Conservation (phyloP, 1,139 yeast species). For the Kodamaea derodonti region DNA sequence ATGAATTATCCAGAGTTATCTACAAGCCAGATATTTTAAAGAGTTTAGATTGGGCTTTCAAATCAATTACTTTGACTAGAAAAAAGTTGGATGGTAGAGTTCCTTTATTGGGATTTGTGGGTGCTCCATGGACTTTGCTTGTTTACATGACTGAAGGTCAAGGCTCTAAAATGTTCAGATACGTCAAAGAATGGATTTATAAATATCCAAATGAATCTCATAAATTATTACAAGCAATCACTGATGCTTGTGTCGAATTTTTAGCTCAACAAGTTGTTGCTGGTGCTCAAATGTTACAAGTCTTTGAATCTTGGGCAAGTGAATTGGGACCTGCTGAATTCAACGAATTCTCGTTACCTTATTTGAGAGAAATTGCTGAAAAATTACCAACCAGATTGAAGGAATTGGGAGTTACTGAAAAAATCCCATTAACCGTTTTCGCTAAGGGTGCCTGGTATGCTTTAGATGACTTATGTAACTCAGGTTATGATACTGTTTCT, state of each 20-base stretch:
- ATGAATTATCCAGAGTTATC: conserved; percentile 58
- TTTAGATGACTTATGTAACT: conserved; percentile 72
- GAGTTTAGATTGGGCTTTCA: conserved; percentile 91
- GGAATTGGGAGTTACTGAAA: conserved; percentile 67
- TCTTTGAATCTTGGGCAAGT: conserved; percentile 98
- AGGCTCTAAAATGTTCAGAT: conserved; percentile 87
- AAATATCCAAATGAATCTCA: conserved; percentile 72
- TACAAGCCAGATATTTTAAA: conserved; percentile 65
- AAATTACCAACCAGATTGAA: conserved; percentile 65
- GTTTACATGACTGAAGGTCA: conserved; percentile 99
- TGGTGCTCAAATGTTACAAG: conserved; percentile 96
- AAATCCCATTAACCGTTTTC: conserved; percentile 83
- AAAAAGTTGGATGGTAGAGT: conserved; percentile 82
- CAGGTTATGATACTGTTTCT: conserved; percentile 86
- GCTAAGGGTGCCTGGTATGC: conserved; percentile 99
- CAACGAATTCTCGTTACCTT: conserved; percentile 83
- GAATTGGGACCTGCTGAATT: conserved; percentile 91
- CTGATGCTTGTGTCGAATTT: conserved; percentile 89
- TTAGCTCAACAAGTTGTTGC: conserved; percentile 93
- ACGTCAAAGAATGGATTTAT: conserved; percentile 90
- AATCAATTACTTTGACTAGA: conserved; percentile 85
- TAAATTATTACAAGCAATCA: conserved; percentile 66
- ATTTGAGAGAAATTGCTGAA: conserved; percentile 69
- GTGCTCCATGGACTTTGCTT: conserved; percentile 96
- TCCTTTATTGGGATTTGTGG: conserved; percentile 91